These are phyloP conservation scores for Trichosporon inkin DNA, from an alignment of 1,284 basidiomycete species.

Conservation along the genomic window DNA sequence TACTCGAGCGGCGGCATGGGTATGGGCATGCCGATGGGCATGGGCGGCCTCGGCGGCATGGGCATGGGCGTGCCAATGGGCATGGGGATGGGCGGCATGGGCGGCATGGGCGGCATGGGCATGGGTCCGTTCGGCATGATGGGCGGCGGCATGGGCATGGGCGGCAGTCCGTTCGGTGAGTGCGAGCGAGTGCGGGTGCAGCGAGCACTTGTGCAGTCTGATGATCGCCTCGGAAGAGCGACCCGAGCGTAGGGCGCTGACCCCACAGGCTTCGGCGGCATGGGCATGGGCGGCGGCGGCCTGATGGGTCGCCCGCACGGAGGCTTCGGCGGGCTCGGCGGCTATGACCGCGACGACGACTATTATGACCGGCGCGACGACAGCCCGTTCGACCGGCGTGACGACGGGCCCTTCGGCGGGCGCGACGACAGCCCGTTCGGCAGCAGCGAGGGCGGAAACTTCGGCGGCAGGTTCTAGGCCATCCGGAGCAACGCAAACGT, in stretches of 20 bases:
- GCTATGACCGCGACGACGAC: neutral
- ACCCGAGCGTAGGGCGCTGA: neutral
- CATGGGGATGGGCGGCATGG: slow-evolving; percentile 8
- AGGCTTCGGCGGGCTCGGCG: neutral
- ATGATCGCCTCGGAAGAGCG: no score
- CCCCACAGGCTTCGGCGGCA: neutral
- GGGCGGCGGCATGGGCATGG: slow-evolving; percentile 9
- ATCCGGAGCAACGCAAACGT: no score
- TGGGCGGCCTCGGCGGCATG: slow-evolving; percentile 14
- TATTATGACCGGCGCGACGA: neutral
- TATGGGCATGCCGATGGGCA: slow-evolving; percentile 14
- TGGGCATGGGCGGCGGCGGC: slow-evolving; percentile 6
- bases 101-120: slow-evolving; percentile 9
- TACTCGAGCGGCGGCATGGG: slow-evolving; percentile 18
- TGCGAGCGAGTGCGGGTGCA: neutral
- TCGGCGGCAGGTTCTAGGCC: neutral
- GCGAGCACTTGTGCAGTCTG: neutral
- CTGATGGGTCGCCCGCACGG: neutral
- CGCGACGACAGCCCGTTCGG: neutral
- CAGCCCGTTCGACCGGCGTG: neutral
- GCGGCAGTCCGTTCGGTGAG: slow-evolving; percentile 10
- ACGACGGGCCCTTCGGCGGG: neutral
- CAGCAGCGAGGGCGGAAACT: neutral
- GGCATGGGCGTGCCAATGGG: slow-evolving; percentile 6
- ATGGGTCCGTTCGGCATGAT: slow-evolving; percentile 6